A percentile compares a stretch with the other conserved stretches of the same genome.
phyloP scores from a whole-genome alignment of 441 rosid species.

The Adansonia grandidieri region DNA sequence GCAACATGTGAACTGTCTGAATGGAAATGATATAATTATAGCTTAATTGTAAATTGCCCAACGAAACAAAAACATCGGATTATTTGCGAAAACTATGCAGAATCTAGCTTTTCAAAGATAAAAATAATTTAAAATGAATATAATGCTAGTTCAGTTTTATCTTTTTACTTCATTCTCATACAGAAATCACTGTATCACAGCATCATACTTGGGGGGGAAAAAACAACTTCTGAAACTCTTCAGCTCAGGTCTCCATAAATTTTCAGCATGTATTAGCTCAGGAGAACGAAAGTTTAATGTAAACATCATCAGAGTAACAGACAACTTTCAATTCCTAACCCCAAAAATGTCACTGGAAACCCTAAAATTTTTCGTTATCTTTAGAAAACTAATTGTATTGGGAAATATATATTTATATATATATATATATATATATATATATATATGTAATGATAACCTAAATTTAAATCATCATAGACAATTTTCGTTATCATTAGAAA shows the following conservation, averaged over 20 bases:
- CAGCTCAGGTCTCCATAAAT: slow-evolving; percentile 54
- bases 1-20: neutral
- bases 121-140: too few species aligned
- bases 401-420: neutral
- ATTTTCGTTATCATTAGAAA: neutral
- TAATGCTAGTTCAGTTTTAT: too few species aligned
- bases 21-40: neutral
- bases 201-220: neutral
- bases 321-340: slow-evolving; percentile 26
- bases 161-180: too few species aligned
- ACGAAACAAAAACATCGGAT: neutral
- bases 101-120: neutral
- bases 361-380: too few species aligned
- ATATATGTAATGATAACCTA: neutral
- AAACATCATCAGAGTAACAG: slow-evolving; percentile 43
- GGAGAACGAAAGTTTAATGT: slow-evolving; percentile 49
- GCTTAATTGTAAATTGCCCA: neutral
- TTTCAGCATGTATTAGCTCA: slow-evolving; percentile 45
- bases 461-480: slow-evolving; percentile 43
- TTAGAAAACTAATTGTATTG: neutral
- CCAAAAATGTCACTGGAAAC: neutral
- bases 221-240: slow-evolving; percentile 35
- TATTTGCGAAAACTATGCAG: neutral
- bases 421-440: neutral
- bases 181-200: neutral